phyloP scores from a whole-genome alignment of 768 basidiomycete species.

The Pisolithus marmoratus region DNA sequence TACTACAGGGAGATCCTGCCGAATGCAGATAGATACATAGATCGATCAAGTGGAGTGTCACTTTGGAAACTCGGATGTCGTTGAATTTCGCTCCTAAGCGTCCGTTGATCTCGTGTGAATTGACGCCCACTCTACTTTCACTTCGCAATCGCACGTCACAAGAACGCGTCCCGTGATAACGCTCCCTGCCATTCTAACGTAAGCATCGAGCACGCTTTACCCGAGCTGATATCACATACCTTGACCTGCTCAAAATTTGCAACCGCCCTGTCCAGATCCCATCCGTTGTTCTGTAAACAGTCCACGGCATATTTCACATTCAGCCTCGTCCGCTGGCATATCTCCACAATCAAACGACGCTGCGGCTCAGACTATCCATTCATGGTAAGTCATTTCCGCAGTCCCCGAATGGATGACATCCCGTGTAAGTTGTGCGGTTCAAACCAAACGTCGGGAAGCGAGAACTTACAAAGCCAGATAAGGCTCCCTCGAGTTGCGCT shows the following conservation, averaged over 20 bases:
- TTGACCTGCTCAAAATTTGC: constrained; percentile 87
- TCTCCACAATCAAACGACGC: constrained; percentile 60
- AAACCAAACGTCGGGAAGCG: constrained; percentile 7
- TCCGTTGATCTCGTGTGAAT: constrained; percentile 9
- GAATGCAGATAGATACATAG: constrained; percentile 9
- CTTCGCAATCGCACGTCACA: constrained; percentile 24
- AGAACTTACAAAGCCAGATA: constrained; percentile 53
- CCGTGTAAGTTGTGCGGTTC: constrained; percentile 8
- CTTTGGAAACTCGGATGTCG: neutral
- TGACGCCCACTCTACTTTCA: neutral
- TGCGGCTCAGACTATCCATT: constrained; percentile 59
- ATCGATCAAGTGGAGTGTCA: neutral
- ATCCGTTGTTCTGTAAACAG: constrained; percentile 78
- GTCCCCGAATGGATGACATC: constrained; percentile 7
- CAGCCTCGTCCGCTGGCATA: constrained; percentile 70
- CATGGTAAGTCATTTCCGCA: neutral
- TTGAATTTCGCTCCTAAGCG: constrained; percentile 5
- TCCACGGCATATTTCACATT: constrained; percentile 78
- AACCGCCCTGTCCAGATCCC: constrained; percentile 76
- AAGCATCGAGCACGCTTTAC: constrained; percentile 14
- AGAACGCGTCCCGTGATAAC: constrained; percentile 50
- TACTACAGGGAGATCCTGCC: constrained; percentile 8
- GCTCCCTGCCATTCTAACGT: constrained; percentile 36
- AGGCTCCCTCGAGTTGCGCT: constrained; percentile 42
- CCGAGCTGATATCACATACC: constrained; percentile 38